phyloP scores from a whole-genome alignment of 306 rosid species.

The Vigna reflexopilosa region DNA sequence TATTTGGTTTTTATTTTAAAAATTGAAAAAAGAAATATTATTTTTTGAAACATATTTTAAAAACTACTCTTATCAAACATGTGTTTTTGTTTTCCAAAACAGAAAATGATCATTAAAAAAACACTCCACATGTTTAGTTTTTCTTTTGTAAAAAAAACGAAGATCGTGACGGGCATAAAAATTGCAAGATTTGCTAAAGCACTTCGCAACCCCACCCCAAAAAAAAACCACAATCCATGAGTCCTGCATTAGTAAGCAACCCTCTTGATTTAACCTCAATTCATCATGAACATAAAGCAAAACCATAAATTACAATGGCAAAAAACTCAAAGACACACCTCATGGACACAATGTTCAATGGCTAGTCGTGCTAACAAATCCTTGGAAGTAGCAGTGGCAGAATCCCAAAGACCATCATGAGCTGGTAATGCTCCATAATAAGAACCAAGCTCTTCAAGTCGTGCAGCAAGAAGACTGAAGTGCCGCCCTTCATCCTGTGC shows the following conservation, averaged over 20 bases:
- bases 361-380: slow-evolving; percentile 83
- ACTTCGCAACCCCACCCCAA: not conserved
- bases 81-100: not conserved
- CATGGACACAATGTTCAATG: slow-evolving; percentile 89
- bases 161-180: not conserved
- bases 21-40: not conserved
- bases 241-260: slow-evolving; percentile 6
- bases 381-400: slow-evolving; percentile 79
- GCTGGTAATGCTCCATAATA: slow-evolving; percentile 80
- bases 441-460: slow-evolving; percentile 79
- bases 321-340: slow-evolving; percentile 54
- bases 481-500: slow-evolving; percentile 93
- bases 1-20: not conserved
- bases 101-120: not conserved
- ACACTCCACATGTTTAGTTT: not conserved
- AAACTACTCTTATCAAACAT: not conserved
- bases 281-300: slow-evolving; percentile 35
- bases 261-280: slow-evolving; percentile 3
- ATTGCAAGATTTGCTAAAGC: slow-evolving; percentile 2
- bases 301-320: slow-evolving; percentile 28
- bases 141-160: not conserved
- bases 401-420: slow-evolving; percentile 93
- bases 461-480: slow-evolving; percentile 76
- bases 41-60: not conserved
- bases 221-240: not conserved